phyloP scores from a whole-genome alignment of 768 basidiomycete species.

The Sporobolomyces phaffii region DNA sequence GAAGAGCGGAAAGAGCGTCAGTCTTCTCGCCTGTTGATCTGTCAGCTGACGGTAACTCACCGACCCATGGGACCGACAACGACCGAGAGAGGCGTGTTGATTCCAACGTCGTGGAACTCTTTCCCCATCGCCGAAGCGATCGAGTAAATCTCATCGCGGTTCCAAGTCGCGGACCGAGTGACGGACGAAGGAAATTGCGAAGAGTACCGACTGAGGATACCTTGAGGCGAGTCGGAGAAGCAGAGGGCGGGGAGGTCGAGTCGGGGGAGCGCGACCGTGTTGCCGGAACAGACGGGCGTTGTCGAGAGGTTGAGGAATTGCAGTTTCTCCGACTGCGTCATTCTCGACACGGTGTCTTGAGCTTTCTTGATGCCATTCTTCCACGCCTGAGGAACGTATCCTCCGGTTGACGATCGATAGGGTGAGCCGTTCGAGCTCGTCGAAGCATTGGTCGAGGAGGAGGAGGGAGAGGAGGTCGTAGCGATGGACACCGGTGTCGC shows the following conservation, averaged over 20 bases:
- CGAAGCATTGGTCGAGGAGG: no score
- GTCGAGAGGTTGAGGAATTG: background rate
- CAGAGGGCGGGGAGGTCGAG: background rate
- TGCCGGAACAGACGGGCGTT: background rate
- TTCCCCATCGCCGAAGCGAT: constrained; percentile 75
- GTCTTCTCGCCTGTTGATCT: background rate
- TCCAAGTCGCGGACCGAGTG: constrained; percentile 74
- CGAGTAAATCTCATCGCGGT: constrained; percentile 66
- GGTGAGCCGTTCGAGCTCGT: background rate
- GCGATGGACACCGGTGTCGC: background rate
- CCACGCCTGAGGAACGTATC: constrained; percentile 1
- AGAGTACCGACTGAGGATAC: constrained; percentile 9
- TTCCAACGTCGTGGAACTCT: constrained; percentile 79
- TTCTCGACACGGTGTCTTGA: background rate
- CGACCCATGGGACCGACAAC: constrained; percentile 10
- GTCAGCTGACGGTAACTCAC: background rate
- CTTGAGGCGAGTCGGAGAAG: constrained; percentile 3
- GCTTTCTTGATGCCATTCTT: constrained; percentile 8
- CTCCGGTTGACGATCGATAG: background rate
- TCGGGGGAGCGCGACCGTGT: background rate
- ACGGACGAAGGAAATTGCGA: constrained; percentile 63
- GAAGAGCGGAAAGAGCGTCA: background rate
- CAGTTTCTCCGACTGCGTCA: constrained; percentile 12
- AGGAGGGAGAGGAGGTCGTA: background rate
- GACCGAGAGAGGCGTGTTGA: constrained; percentile 53